Conservation (phyloP, 2,329 filamentous ascomycete species). For the Chaetomium sp. region DNA sequence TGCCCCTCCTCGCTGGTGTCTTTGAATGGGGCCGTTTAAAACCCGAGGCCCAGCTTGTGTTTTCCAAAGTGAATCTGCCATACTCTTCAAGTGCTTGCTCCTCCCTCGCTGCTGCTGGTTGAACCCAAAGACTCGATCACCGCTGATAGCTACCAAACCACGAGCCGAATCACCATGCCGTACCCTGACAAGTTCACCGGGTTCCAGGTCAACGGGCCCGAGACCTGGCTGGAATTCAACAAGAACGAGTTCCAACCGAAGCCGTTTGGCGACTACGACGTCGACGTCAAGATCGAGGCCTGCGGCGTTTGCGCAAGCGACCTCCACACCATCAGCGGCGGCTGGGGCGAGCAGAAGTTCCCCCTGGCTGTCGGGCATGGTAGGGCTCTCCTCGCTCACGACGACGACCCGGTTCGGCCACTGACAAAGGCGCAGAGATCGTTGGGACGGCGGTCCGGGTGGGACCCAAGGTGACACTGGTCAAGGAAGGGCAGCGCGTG, state of each 20-base stretch:
- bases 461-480: slow-evolving; percentile 62
- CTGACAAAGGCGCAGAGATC: slow-evolving; percentile 53
- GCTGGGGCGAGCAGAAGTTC: slow-evolving; percentile 65
- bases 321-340: slow-evolving; percentile 69
- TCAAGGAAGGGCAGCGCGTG: slow-evolving; percentile 65
- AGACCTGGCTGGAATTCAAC: slow-evolving; percentile 61
- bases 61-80: background rate
- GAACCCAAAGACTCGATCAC: background rate
- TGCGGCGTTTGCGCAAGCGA: slow-evolving; percentile 77
- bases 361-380: slow-evolving; percentile 70
- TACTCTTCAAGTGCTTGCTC: background rate
- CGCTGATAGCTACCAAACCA: background rate
- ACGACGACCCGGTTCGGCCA: background rate
- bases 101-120: background rate
- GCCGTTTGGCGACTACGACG: slow-evolving; percentile 82
- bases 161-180: slow-evolving; percentile 44
- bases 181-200: slow-evolving; percentile 63
- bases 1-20: background rate
- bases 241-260: slow-evolving; percentile 80
- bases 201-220: slow-evolving; percentile 60
- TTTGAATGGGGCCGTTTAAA: slow-evolving; percentile 9
- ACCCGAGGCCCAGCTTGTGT: background rate
- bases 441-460: slow-evolving; percentile 69
- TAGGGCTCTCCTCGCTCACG: slow-evolving; percentile 37
- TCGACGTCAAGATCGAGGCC: slow-evolving; percentile 83